Evolutionary conservation across 2,329 filamentous ascomycete genomes (phyloP).

Genomic region (Magnaporthiopsis incrustans): DNA sequence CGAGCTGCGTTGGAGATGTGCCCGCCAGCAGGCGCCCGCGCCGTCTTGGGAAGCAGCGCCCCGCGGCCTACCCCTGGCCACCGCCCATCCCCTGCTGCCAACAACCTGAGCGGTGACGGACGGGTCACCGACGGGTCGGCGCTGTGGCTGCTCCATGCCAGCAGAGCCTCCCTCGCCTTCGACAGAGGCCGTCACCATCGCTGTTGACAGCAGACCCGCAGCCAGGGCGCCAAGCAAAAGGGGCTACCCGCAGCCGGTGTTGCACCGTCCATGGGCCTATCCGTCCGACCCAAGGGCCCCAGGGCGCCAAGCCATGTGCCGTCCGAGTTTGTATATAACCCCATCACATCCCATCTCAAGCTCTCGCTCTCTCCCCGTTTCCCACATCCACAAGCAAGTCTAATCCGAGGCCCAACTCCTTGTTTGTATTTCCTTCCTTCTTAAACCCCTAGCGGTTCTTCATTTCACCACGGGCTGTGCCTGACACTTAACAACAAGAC

Average conservation of each 20-base stretch:
- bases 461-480: conserved; percentile 6
- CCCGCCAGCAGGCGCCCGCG: background rate
- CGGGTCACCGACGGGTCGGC: background rate
- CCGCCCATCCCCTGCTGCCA: background rate
- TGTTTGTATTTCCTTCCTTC: conserved; percentile 7
- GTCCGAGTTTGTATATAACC: background rate
- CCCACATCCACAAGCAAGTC: conserved; percentile 4
- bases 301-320: background rate
- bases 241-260: background rate
- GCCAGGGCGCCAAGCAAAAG: background rate
- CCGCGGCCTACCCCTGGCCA: background rate
- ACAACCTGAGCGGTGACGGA: background rate
- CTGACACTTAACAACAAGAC: background rate
- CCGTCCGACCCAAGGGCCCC: background rate
- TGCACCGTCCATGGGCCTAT: background rate
- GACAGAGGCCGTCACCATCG: background rate
- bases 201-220: background rate
- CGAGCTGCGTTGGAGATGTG: conserved; percentile 3
- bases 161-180: background rate
- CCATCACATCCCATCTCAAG: conserved; percentile 1
- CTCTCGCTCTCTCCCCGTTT: background rate
- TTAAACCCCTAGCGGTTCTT: background rate
- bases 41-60: background rate
- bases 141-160: background rate
- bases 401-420: conserved; percentile 4